These are phyloP conservation scores for Histomonas meleagridis DNA, from an alignment of 208 protist species.

Conservation along the genomic window DNA sequence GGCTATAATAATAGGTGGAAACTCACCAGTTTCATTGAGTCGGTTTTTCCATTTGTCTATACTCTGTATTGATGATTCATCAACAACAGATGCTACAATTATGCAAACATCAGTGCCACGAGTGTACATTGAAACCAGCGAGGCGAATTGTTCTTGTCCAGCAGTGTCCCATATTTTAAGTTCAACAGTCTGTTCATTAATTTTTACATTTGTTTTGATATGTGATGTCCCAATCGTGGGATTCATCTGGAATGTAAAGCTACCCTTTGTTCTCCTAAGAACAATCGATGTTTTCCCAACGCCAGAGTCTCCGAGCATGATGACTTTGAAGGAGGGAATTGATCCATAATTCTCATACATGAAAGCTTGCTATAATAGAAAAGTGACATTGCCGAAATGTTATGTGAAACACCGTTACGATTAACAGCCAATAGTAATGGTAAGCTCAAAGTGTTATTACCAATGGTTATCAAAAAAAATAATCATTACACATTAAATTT, in stretches of 20 bases:
- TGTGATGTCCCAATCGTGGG: conserved; percentile 22
- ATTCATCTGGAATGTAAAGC: background rate
- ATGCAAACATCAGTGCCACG: background rate
- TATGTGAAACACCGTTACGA: too few relatives aligned
- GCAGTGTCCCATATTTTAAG: background rate
- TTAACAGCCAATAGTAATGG: too few relatives aligned
- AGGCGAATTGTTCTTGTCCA: conserved; percentile 22
- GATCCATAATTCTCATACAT: too few relatives aligned
- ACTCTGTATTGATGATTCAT: background rate
- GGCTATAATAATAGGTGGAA: background rate
- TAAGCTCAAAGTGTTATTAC: too few relatives aligned
- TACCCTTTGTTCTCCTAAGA: background rate
- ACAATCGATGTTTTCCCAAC: background rate
- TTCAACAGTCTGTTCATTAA: background rate
- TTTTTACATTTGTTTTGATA: background rate
- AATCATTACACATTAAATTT: too few relatives aligned
- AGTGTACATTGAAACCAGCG: background rate
- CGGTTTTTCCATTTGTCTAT: background rate
- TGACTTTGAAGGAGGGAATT: background rate
- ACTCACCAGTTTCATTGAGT: background rate
- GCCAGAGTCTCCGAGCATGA: background rate
- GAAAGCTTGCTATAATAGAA: too few relatives aligned
- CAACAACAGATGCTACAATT: background rate
- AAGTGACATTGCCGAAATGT: too few relatives aligned
- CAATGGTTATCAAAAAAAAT: too few relatives aligned